Evolutionary conservation across 192 early-diverging fungal genomes (phyloP).

Genomic region (Coemansia erecta): DNA sequence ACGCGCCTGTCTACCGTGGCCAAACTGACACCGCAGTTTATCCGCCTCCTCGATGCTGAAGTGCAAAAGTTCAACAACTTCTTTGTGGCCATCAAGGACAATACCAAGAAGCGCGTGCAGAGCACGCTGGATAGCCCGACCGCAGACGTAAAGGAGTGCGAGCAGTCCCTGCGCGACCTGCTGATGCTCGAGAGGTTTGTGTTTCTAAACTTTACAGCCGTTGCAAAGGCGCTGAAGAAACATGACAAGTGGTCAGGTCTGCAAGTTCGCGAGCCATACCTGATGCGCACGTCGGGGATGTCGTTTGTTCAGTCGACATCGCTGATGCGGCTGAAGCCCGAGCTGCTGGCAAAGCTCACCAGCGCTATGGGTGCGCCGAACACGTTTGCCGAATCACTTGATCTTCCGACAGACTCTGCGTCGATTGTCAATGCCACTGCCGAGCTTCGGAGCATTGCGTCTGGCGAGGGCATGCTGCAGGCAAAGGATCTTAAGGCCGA

Average conservation of each 20-base stretch:
- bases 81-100: conserved; percentile 43
- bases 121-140: conserved; percentile 20
- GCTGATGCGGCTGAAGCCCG: conserved; percentile 65
- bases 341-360: conserved; percentile 64
- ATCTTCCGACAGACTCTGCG: conserved; percentile 4
- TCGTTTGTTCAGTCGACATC: conserved; percentile 69
- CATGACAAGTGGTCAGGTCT: conserved; percentile 81
- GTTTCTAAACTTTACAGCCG: conserved; percentile 82
- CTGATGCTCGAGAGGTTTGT: conserved; percentile 76
- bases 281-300: conserved; percentile 62
- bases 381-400: conserved; percentile 32
- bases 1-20: conserved; percentile 58
- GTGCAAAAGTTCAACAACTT: conserved; percentile 61
- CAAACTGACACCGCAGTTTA: conserved; percentile 64
- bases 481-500: neutral
- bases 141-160: conserved; percentile 24
- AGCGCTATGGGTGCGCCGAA: conserved; percentile 34
- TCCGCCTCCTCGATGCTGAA: conserved; percentile 63
- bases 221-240: conserved; percentile 86
- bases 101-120: conserved; percentile 16
- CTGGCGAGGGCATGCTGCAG: neutral
- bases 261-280: conserved; percentile 68
- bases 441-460: conserved; percentile 16
- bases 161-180: conserved; percentile 58
- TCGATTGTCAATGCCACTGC: conserved; percentile 19